Conservation (phyloP, 352 stramenopile genomes). For the Phytophthora rubi region DNA sequence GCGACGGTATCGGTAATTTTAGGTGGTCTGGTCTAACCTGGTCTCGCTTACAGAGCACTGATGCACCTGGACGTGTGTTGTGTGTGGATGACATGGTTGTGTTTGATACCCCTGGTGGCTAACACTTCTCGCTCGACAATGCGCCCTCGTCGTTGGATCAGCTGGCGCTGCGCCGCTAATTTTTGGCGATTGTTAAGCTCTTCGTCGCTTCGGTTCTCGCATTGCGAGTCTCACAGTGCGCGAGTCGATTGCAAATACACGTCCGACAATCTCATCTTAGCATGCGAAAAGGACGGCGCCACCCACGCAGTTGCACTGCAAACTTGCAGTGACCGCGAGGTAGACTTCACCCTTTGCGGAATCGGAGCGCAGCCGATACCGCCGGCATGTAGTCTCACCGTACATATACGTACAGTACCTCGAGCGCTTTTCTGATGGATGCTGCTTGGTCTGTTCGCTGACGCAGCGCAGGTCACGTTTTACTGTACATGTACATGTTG, state of each 20-base stretch:
- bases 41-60: too few relatives aligned
- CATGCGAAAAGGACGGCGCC: neutral
- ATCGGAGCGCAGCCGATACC: constrained; percentile 2
- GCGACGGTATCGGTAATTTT: too few relatives aligned
- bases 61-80: too few relatives aligned
- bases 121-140: too few relatives aligned
- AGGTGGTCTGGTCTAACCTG: too few relatives aligned
- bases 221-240: neutral
- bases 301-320: neutral
- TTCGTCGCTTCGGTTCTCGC: too few relatives aligned
- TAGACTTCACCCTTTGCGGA: neutral
- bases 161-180: too few relatives aligned
- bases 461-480: neutral
- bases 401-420: neutral
- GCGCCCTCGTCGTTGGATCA: too few relatives aligned
- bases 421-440: constrained; percentile 2
- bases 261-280: neutral
- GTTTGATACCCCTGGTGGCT: too few relatives aligned
- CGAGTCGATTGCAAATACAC: neutral
- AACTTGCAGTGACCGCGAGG: neutral
- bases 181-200: too few relatives aligned
- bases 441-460: neutral
- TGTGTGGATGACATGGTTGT: too few relatives aligned
- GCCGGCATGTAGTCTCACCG: neutral
- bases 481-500: neutral